Conservation (phyloP, 2,329 filamentous ascomycete genomes). For the Xylariaceae sp. region DNA sequence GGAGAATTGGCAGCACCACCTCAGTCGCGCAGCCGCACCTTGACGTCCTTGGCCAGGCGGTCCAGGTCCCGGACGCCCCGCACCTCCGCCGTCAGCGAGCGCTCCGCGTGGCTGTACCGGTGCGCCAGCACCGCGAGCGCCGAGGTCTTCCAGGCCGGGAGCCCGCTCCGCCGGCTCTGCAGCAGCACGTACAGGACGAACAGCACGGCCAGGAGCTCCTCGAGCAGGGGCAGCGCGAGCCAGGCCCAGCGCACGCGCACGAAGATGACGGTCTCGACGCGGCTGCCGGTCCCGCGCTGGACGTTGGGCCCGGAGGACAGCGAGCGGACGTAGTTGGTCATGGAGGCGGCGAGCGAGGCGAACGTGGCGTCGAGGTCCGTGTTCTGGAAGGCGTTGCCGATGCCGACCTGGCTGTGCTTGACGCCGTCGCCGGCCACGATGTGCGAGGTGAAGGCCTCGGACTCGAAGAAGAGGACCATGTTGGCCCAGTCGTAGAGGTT, state of each 20-base stretch:
- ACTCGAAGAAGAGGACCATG: slow-evolving; percentile 7
- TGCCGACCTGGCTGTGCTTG: slow-evolving; percentile 3
- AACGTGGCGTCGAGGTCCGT: slow-evolving; percentile 2
- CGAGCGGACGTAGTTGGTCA: slow-evolving; percentile 10
- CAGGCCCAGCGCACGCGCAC: slow-evolving; percentile 8
- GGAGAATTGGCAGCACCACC: too few relatives aligned
- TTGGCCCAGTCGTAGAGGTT: slow-evolving; percentile 5
- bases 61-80: slow-evolving; percentile 1
- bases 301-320: slow-evolving; percentile 6
- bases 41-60: neutral
- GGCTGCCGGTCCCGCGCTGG: neutral
- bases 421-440: slow-evolving; percentile 4
- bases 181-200: slow-evolving; percentile 10
- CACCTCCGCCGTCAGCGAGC: neutral
- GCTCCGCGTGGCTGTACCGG: neutral
- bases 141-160: slow-evolving; percentile 10
- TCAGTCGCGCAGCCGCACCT: neutral
- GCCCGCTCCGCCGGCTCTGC: slow-evolving; percentile 3
- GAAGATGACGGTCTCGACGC: slow-evolving; percentile 8
- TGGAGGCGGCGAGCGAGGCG: slow-evolving; percentile 3
- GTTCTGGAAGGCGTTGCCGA: slow-evolving; percentile 7
- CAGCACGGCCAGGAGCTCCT: slow-evolving; percentile 6
- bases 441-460: slow-evolving; percentile 4
- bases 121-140: slow-evolving; percentile 6
- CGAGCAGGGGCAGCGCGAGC: slow-evolving; percentile 5